phyloP scores from a whole-genome alignment of 345 rosid species.

The Dipteronia sinensis region DNA sequence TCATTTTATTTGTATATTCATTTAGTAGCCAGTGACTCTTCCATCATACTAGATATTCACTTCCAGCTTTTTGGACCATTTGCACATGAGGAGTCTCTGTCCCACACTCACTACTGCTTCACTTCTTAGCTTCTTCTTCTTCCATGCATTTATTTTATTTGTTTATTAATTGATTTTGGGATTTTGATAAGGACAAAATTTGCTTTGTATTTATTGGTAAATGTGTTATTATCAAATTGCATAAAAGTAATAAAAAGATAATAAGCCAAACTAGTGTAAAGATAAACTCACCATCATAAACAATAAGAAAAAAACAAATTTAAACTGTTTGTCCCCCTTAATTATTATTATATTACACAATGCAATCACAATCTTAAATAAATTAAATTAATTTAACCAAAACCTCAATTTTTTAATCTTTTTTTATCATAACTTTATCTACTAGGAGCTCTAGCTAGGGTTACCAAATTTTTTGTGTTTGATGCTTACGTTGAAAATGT shows the following conservation, averaged over 20 bases:
- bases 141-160: slow-evolving; percentile 20
- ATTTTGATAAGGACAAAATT: slow-evolving; percentile 23
- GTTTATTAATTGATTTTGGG: slow-evolving; percentile 1
- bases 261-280: slow-evolving; percentile 3
- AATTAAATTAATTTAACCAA: slow-evolving; percentile 16
- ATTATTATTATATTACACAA: neutral
- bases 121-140: slow-evolving; percentile 5
- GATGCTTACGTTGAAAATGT: slow-evolving; percentile 4
- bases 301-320: slow-evolving; percentile 15
- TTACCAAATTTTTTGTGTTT: slow-evolving; percentile 16
- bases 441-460: slow-evolving; percentile 4
- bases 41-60: slow-evolving; percentile 7
- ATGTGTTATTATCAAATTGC: slow-evolving; percentile 26
- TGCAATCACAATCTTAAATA: neutral
- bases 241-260: slow-evolving; percentile 19
- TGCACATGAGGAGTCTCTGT: slow-evolving; percentile 32
- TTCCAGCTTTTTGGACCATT: slow-evolving; percentile 18
- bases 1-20: too few relatives aligned
- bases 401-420: slow-evolving; percentile 15
- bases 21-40: too few relatives aligned
- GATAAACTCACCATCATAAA: slow-evolving; percentile 16
- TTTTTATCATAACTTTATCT: neutral
- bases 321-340: neutral
- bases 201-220: slow-evolving; percentile 27
- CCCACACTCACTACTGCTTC: slow-evolving; percentile 3